These are phyloP conservation scores for Globisporangium paroecandrum DNA, from an alignment of 352 stramenopile species.

Conservation along the genomic window DNA sequence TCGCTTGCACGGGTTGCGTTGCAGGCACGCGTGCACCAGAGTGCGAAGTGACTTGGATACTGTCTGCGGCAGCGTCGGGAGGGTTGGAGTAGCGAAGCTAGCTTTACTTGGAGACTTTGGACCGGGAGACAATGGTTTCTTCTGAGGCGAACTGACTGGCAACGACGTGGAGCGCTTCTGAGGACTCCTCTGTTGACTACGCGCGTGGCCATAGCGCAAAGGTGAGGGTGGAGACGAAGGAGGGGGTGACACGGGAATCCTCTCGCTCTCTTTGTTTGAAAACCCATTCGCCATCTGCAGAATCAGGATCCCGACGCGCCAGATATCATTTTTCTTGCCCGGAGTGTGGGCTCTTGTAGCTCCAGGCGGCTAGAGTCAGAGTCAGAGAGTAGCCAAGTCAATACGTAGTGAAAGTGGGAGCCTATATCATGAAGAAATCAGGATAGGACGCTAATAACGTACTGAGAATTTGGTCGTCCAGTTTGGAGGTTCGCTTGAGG, in stretches of 20 bases:
- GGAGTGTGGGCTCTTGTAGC: slow-evolving; percentile 14
- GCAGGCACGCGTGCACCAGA: slow-evolving; percentile 45
- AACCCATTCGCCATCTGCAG: slow-evolving; percentile 45
- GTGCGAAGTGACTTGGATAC: slow-evolving; percentile 43
- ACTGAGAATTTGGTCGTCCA: slow-evolving; percentile 25
- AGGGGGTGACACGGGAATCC: background rate
- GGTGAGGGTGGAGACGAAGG: background rate
- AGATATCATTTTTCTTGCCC: slow-evolving; percentile 48
- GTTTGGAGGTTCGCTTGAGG: slow-evolving; percentile 8
- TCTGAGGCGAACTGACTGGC: background rate
- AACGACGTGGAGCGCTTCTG: slow-evolving; percentile 8
- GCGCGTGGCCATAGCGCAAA: background rate
- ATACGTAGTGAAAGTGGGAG: background rate
- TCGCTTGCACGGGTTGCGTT: slow-evolving; percentile 39
- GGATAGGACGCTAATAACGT: background rate
- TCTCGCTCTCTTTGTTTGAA: slow-evolving; percentile 14
- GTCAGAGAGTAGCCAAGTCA: background rate
- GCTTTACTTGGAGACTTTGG: background rate
- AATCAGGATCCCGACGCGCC: slow-evolving; percentile 48
- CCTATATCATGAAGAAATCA: background rate
- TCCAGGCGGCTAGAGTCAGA: slow-evolving; percentile 24
- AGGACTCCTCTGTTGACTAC: background rate
- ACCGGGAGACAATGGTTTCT: background rate
- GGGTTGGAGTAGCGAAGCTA: background rate
- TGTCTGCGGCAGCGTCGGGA: slow-evolving; percentile 36